Conservation (phyloP, 2,329 filamentous ascomycete genomes). For the Sordariomycetes sp. region DNA sequence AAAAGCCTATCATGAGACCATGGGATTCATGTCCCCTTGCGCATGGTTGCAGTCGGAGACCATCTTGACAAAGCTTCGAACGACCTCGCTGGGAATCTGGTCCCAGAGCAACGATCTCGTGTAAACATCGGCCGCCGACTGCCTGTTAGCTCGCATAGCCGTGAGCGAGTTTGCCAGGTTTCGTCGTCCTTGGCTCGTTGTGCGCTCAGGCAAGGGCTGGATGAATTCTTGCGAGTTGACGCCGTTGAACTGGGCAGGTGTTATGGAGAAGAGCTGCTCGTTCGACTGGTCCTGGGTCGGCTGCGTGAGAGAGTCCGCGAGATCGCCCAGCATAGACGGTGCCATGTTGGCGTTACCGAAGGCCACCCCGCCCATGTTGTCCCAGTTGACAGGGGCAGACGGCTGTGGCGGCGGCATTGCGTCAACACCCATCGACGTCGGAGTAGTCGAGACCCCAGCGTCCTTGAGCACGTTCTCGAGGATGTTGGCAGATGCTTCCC, state of each 20-base stretch:
- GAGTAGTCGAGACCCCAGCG: conserved; percentile 42
- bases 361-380: conserved; percentile 1
- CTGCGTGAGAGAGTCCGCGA: conserved; percentile 58
- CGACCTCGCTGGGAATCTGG: conserved; percentile 83
- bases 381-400: conserved; percentile 17
- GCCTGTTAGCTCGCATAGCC: conserved; percentile 64
- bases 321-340: conserved; percentile 52
- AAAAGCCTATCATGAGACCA: neutral
- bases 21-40: conserved; percentile 10
- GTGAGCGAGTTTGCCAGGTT: conserved; percentile 74
- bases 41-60: conserved; percentile 61
- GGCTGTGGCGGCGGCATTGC: conserved; percentile 6
- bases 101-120: conserved; percentile 90
- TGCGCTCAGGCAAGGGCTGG: conserved; percentile 35
- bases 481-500: conserved; percentile 65
- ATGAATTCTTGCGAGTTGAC: conserved; percentile 68
- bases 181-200: conserved; percentile 53
- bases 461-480: conserved; percentile 77
- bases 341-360: conserved; percentile 21
- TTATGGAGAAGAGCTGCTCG: conserved; percentile 80
- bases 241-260: conserved; percentile 78
- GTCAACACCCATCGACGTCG: conserved; percentile 5
- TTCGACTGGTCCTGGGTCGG: conserved; percentile 78
- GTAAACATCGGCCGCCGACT: conserved; percentile 77
- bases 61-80: conserved; percentile 86